phyloP scores from a whole-genome alignment of 1,284 basidiomycete genomes.

The Ustilago bromivora region DNA sequence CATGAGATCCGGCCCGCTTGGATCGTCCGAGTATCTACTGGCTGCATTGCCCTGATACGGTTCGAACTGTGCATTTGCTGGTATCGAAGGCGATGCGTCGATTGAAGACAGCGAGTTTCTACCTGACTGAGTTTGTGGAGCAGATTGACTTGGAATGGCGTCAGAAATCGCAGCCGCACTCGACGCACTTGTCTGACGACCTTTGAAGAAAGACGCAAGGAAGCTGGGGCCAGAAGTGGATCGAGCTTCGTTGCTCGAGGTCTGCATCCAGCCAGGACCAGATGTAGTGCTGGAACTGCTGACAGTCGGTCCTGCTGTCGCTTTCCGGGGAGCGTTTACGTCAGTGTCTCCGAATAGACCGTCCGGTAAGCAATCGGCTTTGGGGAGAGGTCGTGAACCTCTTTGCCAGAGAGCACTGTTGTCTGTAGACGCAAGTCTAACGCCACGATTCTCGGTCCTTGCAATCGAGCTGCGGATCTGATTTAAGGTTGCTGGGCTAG shows the following conservation, averaged over 20 bases:
- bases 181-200: slow-evolving; percentile 27
- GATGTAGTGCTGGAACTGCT: slow-evolving; percentile 12
- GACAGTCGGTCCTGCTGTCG: not conserved
- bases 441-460: slow-evolving; percentile 32
- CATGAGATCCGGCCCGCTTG: slow-evolving; percentile 44
- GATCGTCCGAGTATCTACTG: slow-evolving; percentile 36
- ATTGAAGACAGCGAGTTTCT: slow-evolving; percentile 16
- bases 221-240: slow-evolving; percentile 32
- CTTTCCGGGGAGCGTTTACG: slow-evolving; percentile 2
- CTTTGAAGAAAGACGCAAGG: slow-evolving; percentile 40
- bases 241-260: slow-evolving; percentile 33
- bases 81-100: slow-evolving; percentile 9
- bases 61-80: slow-evolving; percentile 17
- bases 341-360: slow-evolving; percentile 12
- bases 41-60: slow-evolving; percentile 26
- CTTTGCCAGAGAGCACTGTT: slow-evolving; percentile 28
- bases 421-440: slow-evolving; percentile 27
- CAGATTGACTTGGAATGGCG: not conserved
- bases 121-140: slow-evolving; percentile 5
- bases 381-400: slow-evolving; percentile 20
- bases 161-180: not conserved
- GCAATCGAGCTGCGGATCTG: slow-evolving; percentile 24
- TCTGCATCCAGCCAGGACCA: slow-evolving; percentile 47
- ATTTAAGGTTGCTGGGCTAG: slow-evolving; percentile 22
- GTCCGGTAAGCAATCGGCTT: slow-evolving; percentile 36